Conservation (phyloP, 345 rosid species). For the Acer yangbiense region DNA sequence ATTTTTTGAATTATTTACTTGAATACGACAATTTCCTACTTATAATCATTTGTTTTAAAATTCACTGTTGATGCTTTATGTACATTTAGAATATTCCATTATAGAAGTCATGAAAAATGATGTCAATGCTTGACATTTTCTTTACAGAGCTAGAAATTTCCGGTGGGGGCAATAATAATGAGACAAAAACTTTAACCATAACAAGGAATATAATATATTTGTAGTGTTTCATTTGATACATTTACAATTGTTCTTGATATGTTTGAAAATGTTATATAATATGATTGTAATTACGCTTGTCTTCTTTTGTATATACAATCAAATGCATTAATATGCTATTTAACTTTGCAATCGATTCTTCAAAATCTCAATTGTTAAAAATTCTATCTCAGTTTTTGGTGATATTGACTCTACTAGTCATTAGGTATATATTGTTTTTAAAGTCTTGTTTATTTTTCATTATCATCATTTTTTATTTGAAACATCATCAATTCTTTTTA, state of each 20-base stretch:
- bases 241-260: background rate
- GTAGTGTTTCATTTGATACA: background rate
- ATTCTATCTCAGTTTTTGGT: background rate
- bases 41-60: too few relatives aligned
- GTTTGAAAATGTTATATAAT: background rate
- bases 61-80: too few relatives aligned
- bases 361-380: too few relatives aligned
- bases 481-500: background rate
- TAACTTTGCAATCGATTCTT: background rate
- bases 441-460: background rate
- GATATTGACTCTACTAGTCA: background rate
- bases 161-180: background rate
- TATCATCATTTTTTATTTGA: background rate
- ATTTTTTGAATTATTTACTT: too few relatives aligned
- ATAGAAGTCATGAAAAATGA: too few relatives aligned
- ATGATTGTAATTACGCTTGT: background rate
- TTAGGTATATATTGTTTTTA: too few relatives aligned
- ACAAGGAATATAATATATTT: background rate
- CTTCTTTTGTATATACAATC: background rate
- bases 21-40: too few relatives aligned
- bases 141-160: background rate
- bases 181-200: background rate
- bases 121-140: background rate
- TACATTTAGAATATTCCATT: too few relatives aligned
- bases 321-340: background rate